Evolutionary conservation across 1,139 yeast genomes (phyloP), one percentile per base, ranked within the genome.

Genomic region (Scheffersomyces segobiensis): DNA sequence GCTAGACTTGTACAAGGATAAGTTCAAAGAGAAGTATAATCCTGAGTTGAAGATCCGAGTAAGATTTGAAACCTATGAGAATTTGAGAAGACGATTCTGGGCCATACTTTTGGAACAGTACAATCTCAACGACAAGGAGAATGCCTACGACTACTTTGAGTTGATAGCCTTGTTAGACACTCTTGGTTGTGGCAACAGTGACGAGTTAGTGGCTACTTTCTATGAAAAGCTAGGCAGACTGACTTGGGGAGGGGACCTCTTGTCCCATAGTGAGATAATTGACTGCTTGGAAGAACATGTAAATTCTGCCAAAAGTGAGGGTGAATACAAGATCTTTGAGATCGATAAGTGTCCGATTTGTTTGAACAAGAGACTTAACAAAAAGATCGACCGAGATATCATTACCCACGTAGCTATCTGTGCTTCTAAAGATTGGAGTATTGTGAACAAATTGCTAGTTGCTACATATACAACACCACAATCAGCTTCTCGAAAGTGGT

Each of bases 401-500:
- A 85, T 91, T 24, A 87, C 93, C 1, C 99, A 95, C 75, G 82
- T 93, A 62, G 96, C 97, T 0, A 86, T 92, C 1, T 95, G 99
- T 73, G 88, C 92, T 0, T 86, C 91, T 24, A 87, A 87, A 60
- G 91, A 88, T 64, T 89, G 93, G 88, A 85, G 88, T 56, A 82
- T 87, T 53, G 89, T 87, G 47, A 85, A 87, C 61, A 85, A 87
- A 63, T 71, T 90, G 19, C 73, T 91, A 50, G 86, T 87, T 59
- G 85, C 91, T 4, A 81, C 89, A 1, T 93, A 87, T 69, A 95
- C 91, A 1, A 86, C 97, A 0, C 85, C 96, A 0, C 88, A 86
- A 58, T 86, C 89, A 63, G 98, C 98, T 0, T 85, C 95, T 3
- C 87, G 91, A 65, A 85, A 95, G 62, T 93, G 98, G 98, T 91